Conservation (phyloP, 2,329 filamentous ascomycete species). For the Pseudopithomyces chartarum region DNA sequence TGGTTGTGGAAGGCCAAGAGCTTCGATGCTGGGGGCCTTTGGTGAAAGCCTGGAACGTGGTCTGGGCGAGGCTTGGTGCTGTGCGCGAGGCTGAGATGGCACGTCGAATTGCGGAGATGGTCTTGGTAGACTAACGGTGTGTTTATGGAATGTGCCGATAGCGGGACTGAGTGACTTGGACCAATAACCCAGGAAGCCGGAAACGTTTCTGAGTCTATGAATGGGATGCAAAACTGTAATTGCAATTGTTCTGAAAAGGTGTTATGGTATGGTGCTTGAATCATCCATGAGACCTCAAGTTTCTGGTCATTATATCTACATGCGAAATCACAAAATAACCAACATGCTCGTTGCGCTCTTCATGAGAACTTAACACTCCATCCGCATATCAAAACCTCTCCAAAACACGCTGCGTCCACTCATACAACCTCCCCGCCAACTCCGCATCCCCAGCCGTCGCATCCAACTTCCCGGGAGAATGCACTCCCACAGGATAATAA, state of each 20-base stretch:
- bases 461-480: slow-evolving; percentile 2
- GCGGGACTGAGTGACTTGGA: too few relatives aligned
- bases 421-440: slow-evolving; percentile 16
- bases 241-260: too few relatives aligned
- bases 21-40: too few relatives aligned
- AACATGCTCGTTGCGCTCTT: too few relatives aligned
- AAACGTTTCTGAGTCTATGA: too few relatives aligned
- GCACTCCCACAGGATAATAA: slow-evolving; percentile 32
- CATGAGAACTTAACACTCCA: not conserved
- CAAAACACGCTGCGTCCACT: slow-evolving; percentile 24
- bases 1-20: too few relatives aligned
- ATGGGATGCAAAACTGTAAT: not conserved
- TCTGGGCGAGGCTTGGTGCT: not conserved
- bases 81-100: not conserved
- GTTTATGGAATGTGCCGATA: not conserved
- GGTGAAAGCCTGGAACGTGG: too few relatives aligned
- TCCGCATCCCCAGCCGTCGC: slow-evolving; percentile 9
- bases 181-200: too few relatives aligned
- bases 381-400: not conserved
- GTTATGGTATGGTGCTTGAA: too few relatives aligned
- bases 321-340: too few relatives aligned
- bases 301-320: too few relatives aligned
- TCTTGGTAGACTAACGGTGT: not conserved
- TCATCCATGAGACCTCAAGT: too few relatives aligned
- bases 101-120: not conserved